Evolutionary conservation across 805 yeast species (phyloP).

Genomic region (Wickerhamiella musiphila): DNA sequence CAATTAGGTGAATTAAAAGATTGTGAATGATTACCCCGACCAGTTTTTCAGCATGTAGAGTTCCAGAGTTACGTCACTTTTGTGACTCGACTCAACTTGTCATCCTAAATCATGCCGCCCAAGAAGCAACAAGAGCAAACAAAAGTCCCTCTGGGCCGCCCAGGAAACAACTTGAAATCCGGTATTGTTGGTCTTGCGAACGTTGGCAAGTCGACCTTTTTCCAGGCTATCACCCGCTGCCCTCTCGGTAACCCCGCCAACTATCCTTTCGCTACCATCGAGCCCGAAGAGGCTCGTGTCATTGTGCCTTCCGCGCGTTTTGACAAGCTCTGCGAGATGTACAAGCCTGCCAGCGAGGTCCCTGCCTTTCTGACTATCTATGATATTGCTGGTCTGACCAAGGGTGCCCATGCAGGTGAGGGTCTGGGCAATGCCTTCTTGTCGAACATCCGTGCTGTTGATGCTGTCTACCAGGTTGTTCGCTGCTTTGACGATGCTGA

Average conservation of each 20-base stretch:
- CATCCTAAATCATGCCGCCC: conserved; percentile 43
- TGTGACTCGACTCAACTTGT: too few relatives aligned
- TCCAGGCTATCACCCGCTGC: conserved; percentile 89
- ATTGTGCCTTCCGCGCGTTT: conserved; percentile 83
- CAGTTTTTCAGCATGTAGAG: too few relatives aligned
- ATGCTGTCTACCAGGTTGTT: conserved; percentile 94
- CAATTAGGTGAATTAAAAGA: too few relatives aligned
- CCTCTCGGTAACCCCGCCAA: conserved; percentile 94
- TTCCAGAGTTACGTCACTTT: too few relatives aligned
- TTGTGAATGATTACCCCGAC: too few relatives aligned
- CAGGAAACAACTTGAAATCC: conserved; percentile 51
- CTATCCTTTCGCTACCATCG: conserved; percentile 95
- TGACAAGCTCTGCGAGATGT: conserved; percentile 54
- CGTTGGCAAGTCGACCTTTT: conserved; percentile 93
- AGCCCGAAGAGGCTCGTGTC: conserved; percentile 95
- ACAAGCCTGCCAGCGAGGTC: conserved; percentile 66
- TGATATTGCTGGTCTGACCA: conserved; percentile 96
- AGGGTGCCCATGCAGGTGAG: conserved; percentile 93
- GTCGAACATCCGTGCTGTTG: conserved; percentile 92
- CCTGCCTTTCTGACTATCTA: conserved; percentile 88
- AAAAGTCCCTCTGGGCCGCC: conserved; percentile 68
- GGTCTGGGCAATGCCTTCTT: conserved; percentile 96
- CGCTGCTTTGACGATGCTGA: conserved; percentile 97
- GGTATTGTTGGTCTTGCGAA: conserved; percentile 82
- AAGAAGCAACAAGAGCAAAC: conserved; percentile 54